phyloP scores from a whole-genome alignment of 805 yeast genomes.

The Teunomyces cretensis region DNA sequence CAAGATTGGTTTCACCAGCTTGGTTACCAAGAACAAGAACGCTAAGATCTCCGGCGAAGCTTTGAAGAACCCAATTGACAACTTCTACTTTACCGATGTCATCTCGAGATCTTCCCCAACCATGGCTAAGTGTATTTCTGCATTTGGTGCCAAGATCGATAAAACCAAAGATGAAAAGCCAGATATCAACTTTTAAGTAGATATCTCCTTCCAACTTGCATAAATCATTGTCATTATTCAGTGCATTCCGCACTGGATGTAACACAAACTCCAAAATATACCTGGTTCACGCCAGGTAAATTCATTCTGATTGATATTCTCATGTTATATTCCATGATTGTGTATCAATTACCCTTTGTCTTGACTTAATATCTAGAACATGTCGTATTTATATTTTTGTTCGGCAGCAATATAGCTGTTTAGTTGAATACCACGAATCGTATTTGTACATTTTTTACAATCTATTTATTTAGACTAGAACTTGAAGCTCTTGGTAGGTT shows the following conservation, averaged over 20 bases:
- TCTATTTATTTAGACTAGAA: slow-evolving; percentile 4
- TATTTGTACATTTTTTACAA: background rate
- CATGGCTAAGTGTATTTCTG: slow-evolving; percentile 81
- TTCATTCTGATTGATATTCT: slow-evolving; percentile 2
- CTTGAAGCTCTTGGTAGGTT: slow-evolving; percentile 8
- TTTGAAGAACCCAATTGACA: slow-evolving; percentile 70
- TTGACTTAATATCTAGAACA: slow-evolving; percentile 4
- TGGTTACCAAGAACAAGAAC: slow-evolving; percentile 36
- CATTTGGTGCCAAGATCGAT: slow-evolving; percentile 67
- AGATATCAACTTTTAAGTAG: slow-evolving; percentile 33
- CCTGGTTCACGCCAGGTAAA: slow-evolving; percentile 1
- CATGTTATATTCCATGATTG: background rate
- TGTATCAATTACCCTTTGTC: background rate
- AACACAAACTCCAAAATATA: slow-evolving; percentile 2
- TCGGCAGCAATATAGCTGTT: background rate
- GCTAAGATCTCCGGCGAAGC: slow-evolving; percentile 42
- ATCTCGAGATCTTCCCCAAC: slow-evolving; percentile 85
- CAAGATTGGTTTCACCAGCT: slow-evolving; percentile 53
- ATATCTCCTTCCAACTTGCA: slow-evolving; percentile 9
- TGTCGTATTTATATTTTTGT: slow-evolving; percentile 3
- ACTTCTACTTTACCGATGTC: slow-evolving; percentile 87
- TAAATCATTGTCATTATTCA: slow-evolving; percentile 9
- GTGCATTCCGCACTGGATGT: slow-evolving; percentile 1
- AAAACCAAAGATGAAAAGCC: slow-evolving; percentile 52
- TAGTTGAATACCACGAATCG: slow-evolving; percentile 3